Conservation (phyloP, 129 eudicot genomes). For the Saposhnikovia divaricata region DNA sequence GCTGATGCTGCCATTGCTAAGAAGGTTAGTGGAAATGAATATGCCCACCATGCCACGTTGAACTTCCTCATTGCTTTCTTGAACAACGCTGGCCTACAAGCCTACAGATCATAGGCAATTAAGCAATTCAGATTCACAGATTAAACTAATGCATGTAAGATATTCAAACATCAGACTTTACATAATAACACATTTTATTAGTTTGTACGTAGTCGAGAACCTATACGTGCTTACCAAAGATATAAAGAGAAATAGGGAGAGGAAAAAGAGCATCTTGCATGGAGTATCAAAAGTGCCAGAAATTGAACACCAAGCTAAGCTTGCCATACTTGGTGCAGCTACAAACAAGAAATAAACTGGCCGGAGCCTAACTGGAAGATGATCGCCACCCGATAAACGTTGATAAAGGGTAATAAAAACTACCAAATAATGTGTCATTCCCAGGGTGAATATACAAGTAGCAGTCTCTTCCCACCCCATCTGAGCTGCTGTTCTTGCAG, state of each 20-base stretch:
- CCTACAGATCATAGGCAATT: conserved; percentile 24
- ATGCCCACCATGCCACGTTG: conserved; percentile 82
- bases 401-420: conserved; percentile 77
- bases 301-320: conserved; percentile 72
- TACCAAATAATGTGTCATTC: conserved; percentile 65
- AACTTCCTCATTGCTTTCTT: conserved; percentile 69
- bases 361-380: conserved; percentile 51
- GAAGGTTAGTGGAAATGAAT: conserved; percentile 58
- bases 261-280: conserved; percentile 71
- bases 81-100: conserved; percentile 50
- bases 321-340: conserved; percentile 77
- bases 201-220: neutral
- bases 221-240: conserved; percentile 56
- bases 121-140: neutral
- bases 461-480: conserved; percentile 82
- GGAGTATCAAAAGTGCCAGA: conserved; percentile 47
- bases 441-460: conserved; percentile 52
- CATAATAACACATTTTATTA: neutral
- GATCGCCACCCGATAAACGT: conserved; percentile 43
- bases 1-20: conserved; percentile 68
- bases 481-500: conserved; percentile 51
- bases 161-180: neutral
- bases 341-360: conserved; percentile 76
- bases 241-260: conserved; percentile 63
- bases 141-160: neutral